Base-by-base conservation (phyloP, 352 stramenopile genomes). In the Pythium volutum region DNA sequence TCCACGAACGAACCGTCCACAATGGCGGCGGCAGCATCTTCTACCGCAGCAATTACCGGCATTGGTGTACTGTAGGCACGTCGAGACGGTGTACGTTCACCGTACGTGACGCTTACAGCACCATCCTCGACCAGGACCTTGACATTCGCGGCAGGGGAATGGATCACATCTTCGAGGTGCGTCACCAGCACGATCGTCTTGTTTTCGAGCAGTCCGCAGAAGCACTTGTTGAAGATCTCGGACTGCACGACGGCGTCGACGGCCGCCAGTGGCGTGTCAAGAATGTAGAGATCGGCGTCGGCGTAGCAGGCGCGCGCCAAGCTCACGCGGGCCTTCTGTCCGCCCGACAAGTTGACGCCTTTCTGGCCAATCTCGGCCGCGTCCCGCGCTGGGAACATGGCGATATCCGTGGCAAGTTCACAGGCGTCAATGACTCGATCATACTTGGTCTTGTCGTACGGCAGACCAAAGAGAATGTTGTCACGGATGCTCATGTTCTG, bases 351-450 rank as follows among this genome's bases (percentile, higher is more conserved):
- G 64, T 97, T 99, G 12, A 99, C 85, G 2, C 97, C 96, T 38
- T 94, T 95, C 71, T 98, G 90, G 9, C 95, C 96, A 63, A 99
- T 98, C 69, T 98, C 93, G 0, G 93, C 98, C 61, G 72, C 36
- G 68, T 99, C 96, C 11, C 91, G 88, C 10, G 68, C 76, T 14
- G 91, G 79, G 16, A 98, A 73, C n/a, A 88, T 64, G 9, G 71
- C 70, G 2, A 99, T 67, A 64, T 99, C 96, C 46, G 84, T 80
- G 2, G 73, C 52, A 18, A 98, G 69, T 10, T 81, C 84, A 64
- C 92, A 43, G n/a, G 14, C 77, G 46, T 82, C 59, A 7, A 97
- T 46, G 14, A 90, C 79, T 4, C 48, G 54, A 8, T 74, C 57
- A 59, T 92, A 92, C 52, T 73, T 79, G 11, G 57, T 55, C 41